These are phyloP conservation scores for Hypoxylon perforatum DNA, from an alignment of 495 filamentous ascomycete genomes.

Conservation along the genomic window DNA sequence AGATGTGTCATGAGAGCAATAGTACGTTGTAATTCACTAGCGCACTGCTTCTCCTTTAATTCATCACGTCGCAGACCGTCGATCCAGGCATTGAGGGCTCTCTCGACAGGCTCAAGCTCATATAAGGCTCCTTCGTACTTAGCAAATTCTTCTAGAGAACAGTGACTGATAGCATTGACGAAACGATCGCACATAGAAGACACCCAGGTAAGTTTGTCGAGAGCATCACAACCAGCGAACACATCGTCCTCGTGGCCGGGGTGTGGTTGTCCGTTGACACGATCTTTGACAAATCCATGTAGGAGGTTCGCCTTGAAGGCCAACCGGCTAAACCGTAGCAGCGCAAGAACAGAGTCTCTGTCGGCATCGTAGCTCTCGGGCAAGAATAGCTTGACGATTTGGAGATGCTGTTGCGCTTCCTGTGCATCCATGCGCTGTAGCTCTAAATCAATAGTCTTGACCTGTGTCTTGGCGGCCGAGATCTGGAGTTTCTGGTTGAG, in stretches of 20 bases:
- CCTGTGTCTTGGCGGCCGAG: constrained; percentile 88
- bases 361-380: constrained; percentile 86
- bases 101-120: constrained; percentile 92
- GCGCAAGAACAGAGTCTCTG: constrained; percentile 81
- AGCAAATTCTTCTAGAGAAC: constrained; percentile 79
- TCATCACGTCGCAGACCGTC: constrained; percentile 85
- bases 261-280: constrained; percentile 66
- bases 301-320: constrained; percentile 88
- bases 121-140: constrained; percentile 80
- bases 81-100: constrained; percentile 88
- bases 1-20: constrained; percentile 89
- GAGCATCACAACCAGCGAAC: constrained; percentile 78
- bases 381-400: constrained; percentile 87
- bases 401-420: constrained; percentile 87
- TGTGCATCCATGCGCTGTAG: constrained; percentile 87
- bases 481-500: constrained; percentile 92
- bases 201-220: constrained; percentile 90
- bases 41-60: constrained; percentile 83
- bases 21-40: constrained; percentile 79
- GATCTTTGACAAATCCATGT: constrained; percentile 81
- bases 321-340: constrained; percentile 87
- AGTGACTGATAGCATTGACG: constrained; percentile 77
- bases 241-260: constrained; percentile 74
- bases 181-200: constrained; percentile 85
- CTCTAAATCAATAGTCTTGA: constrained; percentile 93